Base-by-base conservation (phyloP, 2,329 filamentous ascomycete species). In the Cordyceps javanica region DNA sequence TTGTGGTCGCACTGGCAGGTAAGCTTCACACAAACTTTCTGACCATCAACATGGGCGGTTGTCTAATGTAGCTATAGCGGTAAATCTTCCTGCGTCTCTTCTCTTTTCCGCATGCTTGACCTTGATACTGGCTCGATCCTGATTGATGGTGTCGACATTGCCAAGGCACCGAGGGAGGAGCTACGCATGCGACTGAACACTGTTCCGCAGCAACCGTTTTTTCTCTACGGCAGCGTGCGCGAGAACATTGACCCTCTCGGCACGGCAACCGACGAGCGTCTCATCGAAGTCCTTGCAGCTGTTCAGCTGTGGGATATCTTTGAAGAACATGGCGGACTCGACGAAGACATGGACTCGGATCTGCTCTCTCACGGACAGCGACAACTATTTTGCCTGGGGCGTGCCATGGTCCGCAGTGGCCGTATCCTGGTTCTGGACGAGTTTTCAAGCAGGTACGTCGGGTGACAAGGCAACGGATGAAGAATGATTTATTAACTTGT, bases 171-270 rank as follows among this genome's bases (percentile, higher is more conserved):
- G 0, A 62, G 66, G 3, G 60, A 65, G 6, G 57, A 60, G 13
- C 46, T 72, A 1, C 65, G 70, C 1, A 48, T 57, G 0, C 58
- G 65, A 2, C 65, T 82, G 8, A 74, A 76, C 38, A 72, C 73
- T 1, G 65, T 82, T 1, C 74, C 81, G 0, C 81, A 83, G 66
- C 79, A 82, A 48, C 71, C 77, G 0, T 75, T 81, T 59, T 73
- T 80, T 25, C 66, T 82, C 3, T 72, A 73, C 1, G 79, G 77
- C 2, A 77, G 68, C 0, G 67, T 84, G 3, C 74, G 78, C 0
- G 66, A 70, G 2, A 84, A 83, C 48, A 66, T 79, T 2, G 78
- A 81, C 59, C 79, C 79, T 0, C 63, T 67, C 4, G 59, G 63
- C 0, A 60, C 62, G 5, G 67, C 67, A 41, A 69, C 69, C 3